Evolutionary conservation across 1,139 yeast genomes (phyloP), one percentile per base, ranked within the genome.

Genomic region (Candida sp.): DNA sequence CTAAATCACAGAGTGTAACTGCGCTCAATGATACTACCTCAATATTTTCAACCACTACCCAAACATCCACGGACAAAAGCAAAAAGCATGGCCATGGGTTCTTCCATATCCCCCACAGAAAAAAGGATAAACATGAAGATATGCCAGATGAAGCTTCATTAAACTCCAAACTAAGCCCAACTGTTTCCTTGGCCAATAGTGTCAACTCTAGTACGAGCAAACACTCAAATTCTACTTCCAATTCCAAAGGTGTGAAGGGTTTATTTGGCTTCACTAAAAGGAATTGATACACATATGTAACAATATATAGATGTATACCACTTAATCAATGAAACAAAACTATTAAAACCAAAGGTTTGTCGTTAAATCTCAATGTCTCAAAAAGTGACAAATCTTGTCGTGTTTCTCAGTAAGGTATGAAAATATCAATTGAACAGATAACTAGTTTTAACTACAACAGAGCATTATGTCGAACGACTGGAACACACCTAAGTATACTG

Each of bases 1-100:
- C 55, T 23, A 45, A 44, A 36, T 45, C 45, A 5, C 47, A 50
- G 22, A 59, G 52, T 15, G 55, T 48, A 21, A 41, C 44, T 11
- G 34, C 34, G 6, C 11, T 32, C 19, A 32, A 32, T 32, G 45
- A 50, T 9, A 42, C 46, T 33, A 39, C 45, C 41, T 41, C 53
- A 4, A 43, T 49, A 9, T 44, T 49, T 21, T 45, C 51, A 3
- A 37, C 45, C 19, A 42, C 49, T 40, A 49, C 59, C 1, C 41
- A 44, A 4, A 42, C 51, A 2, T 43, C 51, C 4, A 41, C 37
- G 22, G 32, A 34, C 5, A 38, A 49, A 6, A 33, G 38, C 27
- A 22, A 29, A 12, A 55, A 52, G 45, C 57, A 57, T 43, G 56
- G 57, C 36, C 63, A 61, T 44, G 61, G 67, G 6, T 49, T 64